Evolutionary conservation across 164 flowering plant genomes (phyloP).

Genomic region (Aristolochia contorta): DNA sequence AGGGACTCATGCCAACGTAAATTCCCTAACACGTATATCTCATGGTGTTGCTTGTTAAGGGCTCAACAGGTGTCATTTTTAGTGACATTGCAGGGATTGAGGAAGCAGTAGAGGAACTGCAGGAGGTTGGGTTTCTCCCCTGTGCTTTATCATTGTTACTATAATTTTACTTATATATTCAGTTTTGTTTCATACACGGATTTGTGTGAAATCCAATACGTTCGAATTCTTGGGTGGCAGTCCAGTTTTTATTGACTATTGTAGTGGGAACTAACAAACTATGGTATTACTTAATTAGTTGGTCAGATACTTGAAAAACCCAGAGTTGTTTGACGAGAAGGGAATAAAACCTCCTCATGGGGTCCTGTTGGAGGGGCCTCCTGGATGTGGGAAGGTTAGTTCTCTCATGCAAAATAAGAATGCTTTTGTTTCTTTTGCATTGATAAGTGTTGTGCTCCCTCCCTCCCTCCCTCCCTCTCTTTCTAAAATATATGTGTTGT

Average conservation of each 20-base stretch:
- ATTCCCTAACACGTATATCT: constrained; percentile 5
- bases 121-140: constrained; percentile 45
- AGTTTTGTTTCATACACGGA: not conserved
- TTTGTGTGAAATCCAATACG: not conserved
- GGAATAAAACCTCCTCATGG: constrained; percentile 99
- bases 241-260: no score
- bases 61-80: constrained; percentile 89
- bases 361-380: constrained; percentile 95
- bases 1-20: not conserved
- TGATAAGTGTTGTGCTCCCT: not conserved
- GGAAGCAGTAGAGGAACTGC: constrained; percentile 96
- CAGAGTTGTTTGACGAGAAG: constrained; percentile 85
- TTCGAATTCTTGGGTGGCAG: no score
- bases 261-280: constrained; percentile 5
- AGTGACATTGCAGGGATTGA: constrained; percentile 92
- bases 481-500: constrained; percentile 4
- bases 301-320: constrained; percentile 94
- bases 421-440: constrained; percentile 17
- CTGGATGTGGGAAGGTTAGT: constrained; percentile 94
- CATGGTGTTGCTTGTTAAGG: constrained; percentile 32
- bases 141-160: not conserved
- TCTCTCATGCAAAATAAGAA: not conserved
- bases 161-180: not conserved
- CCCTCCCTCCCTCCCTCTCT: not conserved
- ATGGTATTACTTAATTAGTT: constrained; percentile 32